phyloP scores from a whole-genome alignment of 768 basidiomycete species.

The Termitomyces sp. region DNA sequence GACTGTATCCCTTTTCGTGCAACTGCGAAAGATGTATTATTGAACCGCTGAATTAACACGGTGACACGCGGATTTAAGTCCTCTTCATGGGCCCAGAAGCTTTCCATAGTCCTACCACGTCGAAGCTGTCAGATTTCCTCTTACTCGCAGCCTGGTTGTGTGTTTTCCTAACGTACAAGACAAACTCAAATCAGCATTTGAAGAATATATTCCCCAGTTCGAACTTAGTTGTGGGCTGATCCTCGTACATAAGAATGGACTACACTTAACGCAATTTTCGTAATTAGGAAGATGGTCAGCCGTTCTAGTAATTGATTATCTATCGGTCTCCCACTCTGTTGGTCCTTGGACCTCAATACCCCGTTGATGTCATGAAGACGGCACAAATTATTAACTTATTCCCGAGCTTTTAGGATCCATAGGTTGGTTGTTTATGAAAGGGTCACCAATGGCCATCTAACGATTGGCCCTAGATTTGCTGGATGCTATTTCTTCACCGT shows the following conservation, averaged over 20 bases:
- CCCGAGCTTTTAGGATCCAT: constrained; percentile 45
- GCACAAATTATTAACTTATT: constrained; percentile 33
- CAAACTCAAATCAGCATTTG: constrained; percentile 42
- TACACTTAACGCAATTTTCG: constrained; percentile 22
- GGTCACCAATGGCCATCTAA: background rate
- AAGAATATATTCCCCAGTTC: constrained; percentile 32
- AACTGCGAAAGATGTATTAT: constrained; percentile 28
- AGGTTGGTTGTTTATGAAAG: too few relatives aligned
- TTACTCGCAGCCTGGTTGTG: constrained; percentile 37
- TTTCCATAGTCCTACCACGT: constrained; percentile 29
- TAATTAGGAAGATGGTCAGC: constrained; percentile 33
- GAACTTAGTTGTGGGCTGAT: background rate
- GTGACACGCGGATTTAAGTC: too few relatives aligned
- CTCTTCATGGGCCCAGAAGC: constrained; percentile 33
- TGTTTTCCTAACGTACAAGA: constrained; percentile 40
- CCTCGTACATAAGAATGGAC: constrained; percentile 32
- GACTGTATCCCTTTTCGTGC: constrained; percentile 29
- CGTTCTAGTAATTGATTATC: constrained; percentile 42
- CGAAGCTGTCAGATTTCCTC: constrained; percentile 27
- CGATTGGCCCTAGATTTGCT: constrained; percentile 16
- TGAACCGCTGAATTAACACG: too few relatives aligned
- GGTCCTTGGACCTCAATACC: constrained; percentile 24
- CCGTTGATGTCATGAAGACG: constrained; percentile 33
- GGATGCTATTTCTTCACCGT: constrained; percentile 21
- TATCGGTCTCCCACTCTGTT: constrained; percentile 46